These are phyloP conservation scores for Lobosporangium transversale DNA, from an alignment of 192 early-diverging fungal species.

Conservation along the genomic window DNA sequence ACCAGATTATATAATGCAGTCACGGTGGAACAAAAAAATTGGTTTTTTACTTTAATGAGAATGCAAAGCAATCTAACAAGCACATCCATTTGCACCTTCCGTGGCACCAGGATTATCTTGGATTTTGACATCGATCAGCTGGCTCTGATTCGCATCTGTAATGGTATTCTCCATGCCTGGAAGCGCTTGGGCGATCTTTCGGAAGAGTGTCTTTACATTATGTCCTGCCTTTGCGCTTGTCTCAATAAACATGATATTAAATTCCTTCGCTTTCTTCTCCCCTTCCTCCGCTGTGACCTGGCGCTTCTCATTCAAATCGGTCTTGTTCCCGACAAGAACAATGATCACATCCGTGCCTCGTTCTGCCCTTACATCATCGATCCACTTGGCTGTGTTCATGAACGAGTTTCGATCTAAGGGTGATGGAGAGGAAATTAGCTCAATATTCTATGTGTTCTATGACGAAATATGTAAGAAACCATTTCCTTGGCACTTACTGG, in stretches of 20 bases:
- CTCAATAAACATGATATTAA: conserved; percentile 98
- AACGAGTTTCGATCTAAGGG: conserved; percentile 91
- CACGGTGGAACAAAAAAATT: no score
- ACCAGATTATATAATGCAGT: no score
- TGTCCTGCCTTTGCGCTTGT: conserved; percentile 99
- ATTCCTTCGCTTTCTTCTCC: conserved; percentile 96
- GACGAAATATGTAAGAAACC: no score
- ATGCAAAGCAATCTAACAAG: no score
- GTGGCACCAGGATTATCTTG: conserved; percentile 42
- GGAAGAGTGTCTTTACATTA: conserved; percentile 98
- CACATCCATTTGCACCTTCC: conserved; percentile 48
- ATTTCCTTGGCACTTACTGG: conserved; percentile 68
- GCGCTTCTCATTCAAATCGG: conserved; percentile 94
- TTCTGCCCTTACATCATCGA: conserved; percentile 98
- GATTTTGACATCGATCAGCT: conserved; percentile 52
- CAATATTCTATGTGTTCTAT: no score
- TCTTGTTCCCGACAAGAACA: conserved; percentile 99
- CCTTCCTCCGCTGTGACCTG: conserved; percentile 97
- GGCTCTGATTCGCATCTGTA: conserved; percentile 54
- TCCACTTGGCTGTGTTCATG: conserved; percentile 97
- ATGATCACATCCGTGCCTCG: conserved; percentile 98
- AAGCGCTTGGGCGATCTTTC: conserved; percentile 94
- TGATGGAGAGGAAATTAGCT: not conserved
- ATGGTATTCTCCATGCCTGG: conserved; percentile 81
- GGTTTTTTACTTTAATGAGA: no score